Evolutionary conservation across 352 stramenopile genomes (phyloP).

Genomic region (Aphanomyces invadans): DNA sequence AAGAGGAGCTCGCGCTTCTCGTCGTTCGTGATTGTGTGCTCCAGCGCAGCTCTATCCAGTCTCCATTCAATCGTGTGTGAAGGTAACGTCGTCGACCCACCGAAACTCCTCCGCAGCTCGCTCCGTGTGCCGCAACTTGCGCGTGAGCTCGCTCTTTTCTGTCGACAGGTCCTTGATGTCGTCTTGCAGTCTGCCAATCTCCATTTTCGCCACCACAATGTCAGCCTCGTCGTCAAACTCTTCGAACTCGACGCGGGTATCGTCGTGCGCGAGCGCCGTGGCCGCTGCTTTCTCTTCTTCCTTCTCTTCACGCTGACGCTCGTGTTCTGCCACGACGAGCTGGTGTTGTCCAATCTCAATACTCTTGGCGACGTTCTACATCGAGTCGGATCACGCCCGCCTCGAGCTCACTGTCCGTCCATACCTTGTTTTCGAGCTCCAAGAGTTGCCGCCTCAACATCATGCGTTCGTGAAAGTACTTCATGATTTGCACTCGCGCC

Average conservation of each 20-base stretch:
- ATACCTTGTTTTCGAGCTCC: constrained; percentile 68
- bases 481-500: constrained; percentile 59
- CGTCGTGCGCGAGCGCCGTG: not conserved
- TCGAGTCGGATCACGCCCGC: constrained; percentile 35
- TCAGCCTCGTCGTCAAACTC: constrained; percentile 25
- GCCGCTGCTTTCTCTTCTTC: constrained; percentile 24
- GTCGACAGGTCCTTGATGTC: constrained; percentile 23
- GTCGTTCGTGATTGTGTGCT: constrained; percentile 34
- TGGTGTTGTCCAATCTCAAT: constrained; percentile 48
- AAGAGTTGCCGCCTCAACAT: constrained; percentile 64
- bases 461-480: constrained; percentile 83
- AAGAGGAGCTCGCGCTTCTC: constrained; percentile 54
- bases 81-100: not conserved
- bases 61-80: constrained; percentile 48
- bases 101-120: constrained; percentile 46
- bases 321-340: constrained; percentile 30
- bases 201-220: constrained; percentile 13
- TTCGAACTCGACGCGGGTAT: constrained; percentile 19
- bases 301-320: constrained; percentile 27
- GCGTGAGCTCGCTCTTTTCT: constrained; percentile 27
- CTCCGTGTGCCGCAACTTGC: constrained; percentile 42
- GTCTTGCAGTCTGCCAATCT: constrained; percentile 16
- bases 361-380: constrained; percentile 56
- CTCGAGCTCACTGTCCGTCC: not conserved
- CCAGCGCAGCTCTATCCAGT: constrained; percentile 27